These are phyloP conservation scores for Penicillium roqueforti DNA, from an alignment of 495 filamentous ascomycete genomes.

Conservation along the genomic window DNA sequence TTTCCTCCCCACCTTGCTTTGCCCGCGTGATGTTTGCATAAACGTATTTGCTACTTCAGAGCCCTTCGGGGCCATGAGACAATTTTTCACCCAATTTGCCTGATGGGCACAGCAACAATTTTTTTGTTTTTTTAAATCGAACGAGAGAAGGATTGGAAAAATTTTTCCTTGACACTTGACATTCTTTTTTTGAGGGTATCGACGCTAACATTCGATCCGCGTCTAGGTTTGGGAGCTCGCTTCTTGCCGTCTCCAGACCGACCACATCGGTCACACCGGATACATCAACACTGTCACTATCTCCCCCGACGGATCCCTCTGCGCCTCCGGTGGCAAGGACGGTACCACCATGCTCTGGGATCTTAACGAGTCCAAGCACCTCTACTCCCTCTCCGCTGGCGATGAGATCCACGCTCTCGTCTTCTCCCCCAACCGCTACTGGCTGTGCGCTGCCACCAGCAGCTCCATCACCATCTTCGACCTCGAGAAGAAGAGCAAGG, in stretches of 20 bases:
- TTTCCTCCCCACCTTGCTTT: constrained; percentile 2
- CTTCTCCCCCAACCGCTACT: constrained; percentile 99
- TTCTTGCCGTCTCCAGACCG: constrained; percentile 97
- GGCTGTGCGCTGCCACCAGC: constrained; percentile 96
- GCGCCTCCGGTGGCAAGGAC: constrained; percentile 98
- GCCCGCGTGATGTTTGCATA: constrained; percentile 86
- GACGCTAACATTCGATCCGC: constrained; percentile 26
- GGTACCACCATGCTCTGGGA: constrained; percentile 99
- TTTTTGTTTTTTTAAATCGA: constrained; percentile 19
- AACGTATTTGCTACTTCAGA: constrained; percentile 99
- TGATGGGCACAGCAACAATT: constrained; percentile 57
- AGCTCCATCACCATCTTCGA: constrained; percentile 99
- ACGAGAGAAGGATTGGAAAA: constrained; percentile 18
- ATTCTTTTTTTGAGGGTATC: constrained; percentile 6
- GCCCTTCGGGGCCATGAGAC: constrained; percentile 91
- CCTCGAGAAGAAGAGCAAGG: constrained; percentile 99
- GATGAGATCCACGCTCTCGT: constrained; percentile 99
- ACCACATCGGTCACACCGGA: constrained; percentile 99
- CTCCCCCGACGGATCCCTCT: constrained; percentile 98
- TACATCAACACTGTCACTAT: constrained; percentile 99
- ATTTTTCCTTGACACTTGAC: constrained; percentile 10
- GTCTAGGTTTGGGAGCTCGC: constrained; percentile 97
- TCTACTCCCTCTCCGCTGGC: constrained; percentile 98
- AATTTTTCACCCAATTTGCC: constrained; percentile 76
- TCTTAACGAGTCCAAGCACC: constrained; percentile 99